Percentiles rank a stretch among this genome's conserved stretches.
phyloP scores from a whole-genome alignment of 139 green algal species.

The Micractinium conductrix region DNA sequence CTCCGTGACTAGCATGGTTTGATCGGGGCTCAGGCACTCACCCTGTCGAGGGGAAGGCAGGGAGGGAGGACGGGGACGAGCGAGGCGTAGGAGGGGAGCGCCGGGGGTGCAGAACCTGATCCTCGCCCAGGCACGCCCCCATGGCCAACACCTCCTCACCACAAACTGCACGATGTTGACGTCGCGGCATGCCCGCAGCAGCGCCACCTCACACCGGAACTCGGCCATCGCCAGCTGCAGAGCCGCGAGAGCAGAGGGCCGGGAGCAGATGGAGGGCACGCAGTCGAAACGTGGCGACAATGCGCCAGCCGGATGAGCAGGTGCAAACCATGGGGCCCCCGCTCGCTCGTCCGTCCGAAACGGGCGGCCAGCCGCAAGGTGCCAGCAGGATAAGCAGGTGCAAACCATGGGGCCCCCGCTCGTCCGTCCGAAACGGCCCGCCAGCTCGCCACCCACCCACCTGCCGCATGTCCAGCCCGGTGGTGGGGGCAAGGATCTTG shows the following conservation, averaged over 20 bases:
- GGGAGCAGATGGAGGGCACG: background rate
- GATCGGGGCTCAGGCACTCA: constrained; percentile 28
- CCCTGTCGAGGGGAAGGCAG: constrained; percentile 23
- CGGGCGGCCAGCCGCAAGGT: too few relatives aligned
- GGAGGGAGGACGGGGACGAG: too few relatives aligned
- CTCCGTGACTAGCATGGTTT: constrained; percentile 59
- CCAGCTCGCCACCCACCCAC: background rate
- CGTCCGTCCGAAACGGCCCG: too few relatives aligned
- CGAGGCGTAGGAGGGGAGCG: too few relatives aligned
- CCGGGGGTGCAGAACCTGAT: too few relatives aligned
- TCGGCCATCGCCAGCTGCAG: constrained; percentile 19
- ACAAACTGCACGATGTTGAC: constrained; percentile 61
- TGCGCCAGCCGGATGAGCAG: too few relatives aligned
- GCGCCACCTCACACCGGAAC: constrained; percentile 45
- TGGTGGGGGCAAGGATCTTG: constrained; percentile 31
- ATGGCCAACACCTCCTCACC: constrained; percentile 15
- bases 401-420: too few relatives aligned
- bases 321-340: too few relatives aligned
- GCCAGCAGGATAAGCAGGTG: too few relatives aligned
- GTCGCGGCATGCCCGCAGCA: constrained; percentile 43
- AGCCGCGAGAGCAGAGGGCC: background rate
- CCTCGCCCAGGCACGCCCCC: too few relatives aligned
- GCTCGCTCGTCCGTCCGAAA: too few relatives aligned
- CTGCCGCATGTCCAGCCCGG: background rate
- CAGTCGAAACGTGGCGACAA: too few relatives aligned